Evolutionary conservation across 345 rosid genomes (phyloP).

Genomic region (Brassica carinata): DNA sequence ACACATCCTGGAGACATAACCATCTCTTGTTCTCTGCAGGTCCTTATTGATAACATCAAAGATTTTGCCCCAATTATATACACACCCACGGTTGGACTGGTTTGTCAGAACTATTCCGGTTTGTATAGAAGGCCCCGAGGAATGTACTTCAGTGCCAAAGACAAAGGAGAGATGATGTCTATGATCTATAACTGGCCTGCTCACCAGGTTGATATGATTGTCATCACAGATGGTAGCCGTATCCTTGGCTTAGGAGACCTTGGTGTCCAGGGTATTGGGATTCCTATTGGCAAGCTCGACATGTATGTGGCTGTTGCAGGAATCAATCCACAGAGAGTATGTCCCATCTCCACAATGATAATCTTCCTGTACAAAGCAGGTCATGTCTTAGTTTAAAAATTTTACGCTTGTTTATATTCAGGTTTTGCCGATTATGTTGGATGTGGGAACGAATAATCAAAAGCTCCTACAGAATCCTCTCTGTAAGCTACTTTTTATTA

Average conservation of each 20-base stretch:
- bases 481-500: slow-evolving; percentile 56
- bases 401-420: slow-evolving; percentile 32
- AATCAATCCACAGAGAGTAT: slow-evolving; percentile 87
- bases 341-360: slow-evolving; percentile 22
- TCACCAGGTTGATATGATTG: slow-evolving; percentile 97
- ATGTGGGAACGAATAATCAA: slow-evolving; percentile 94
- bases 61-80: slow-evolving; percentile 92
- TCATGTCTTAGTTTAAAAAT: too few species aligned
- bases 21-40: slow-evolving; percentile 50
- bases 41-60: slow-evolving; percentile 89
- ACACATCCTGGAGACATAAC: background rate
- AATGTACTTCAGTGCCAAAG: slow-evolving; percentile 99
- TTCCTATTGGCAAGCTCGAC: slow-evolving; percentile 97
- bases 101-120: slow-evolving; percentile 97
- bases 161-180: slow-evolving; percentile 99
- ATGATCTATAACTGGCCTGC: slow-evolving; percentile 99
- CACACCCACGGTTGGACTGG: slow-evolving; percentile 96
- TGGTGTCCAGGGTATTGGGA: slow-evolving; percentile 98
- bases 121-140: slow-evolving; percentile 96
- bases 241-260: slow-evolving; percentile 98
- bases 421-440: slow-evolving; percentile 95
- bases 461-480: slow-evolving; percentile 84
- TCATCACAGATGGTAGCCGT: slow-evolving; percentile 93
- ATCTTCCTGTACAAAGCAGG: too few species aligned
- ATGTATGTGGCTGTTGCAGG: slow-evolving; percentile 98